Percentiles rank a stretch among this genome's conserved stretches.
Conservation (phyloP, 495 filamentous ascomycete species). For the Penicillium bovifimosum region DNA sequence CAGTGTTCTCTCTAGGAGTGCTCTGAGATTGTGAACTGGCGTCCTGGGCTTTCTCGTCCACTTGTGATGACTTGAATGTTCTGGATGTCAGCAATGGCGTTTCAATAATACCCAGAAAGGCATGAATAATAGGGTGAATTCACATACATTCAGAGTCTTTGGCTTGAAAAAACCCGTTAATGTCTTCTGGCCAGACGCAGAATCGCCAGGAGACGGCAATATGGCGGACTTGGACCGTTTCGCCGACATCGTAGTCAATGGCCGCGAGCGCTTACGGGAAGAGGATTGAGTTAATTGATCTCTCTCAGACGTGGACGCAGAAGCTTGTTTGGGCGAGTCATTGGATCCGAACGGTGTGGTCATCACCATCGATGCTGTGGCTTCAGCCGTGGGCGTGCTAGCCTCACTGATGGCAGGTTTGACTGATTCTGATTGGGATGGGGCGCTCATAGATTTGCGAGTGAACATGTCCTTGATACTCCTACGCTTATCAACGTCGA, state of each 20-base stretch:
- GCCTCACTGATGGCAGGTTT: not conserved
- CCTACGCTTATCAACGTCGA: slow-evolving; percentile 59
- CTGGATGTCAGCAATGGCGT: not conserved
- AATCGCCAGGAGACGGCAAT: slow-evolving; percentile 11
- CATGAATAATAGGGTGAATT: not conserved
- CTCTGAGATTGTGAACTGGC: not conserved
- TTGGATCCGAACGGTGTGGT: not conserved
- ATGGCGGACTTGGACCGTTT: slow-evolving; percentile 47
- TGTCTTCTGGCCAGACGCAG: slow-evolving; percentile 60
- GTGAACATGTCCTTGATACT: slow-evolving; percentile 92
- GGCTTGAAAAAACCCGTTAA: slow-evolving; percentile 81
- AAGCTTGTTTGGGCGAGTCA: not conserved
- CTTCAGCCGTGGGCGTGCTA: not conserved
- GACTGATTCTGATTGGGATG: not conserved
- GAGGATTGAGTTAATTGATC: slow-evolving; percentile 8
- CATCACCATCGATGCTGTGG: not conserved
- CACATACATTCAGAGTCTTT: not conserved
- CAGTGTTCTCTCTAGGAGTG: not conserved
- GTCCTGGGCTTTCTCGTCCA: not conserved
- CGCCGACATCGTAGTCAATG: slow-evolving; percentile 4
- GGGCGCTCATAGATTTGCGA: slow-evolving; percentile 41
- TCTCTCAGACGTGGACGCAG: not conserved
- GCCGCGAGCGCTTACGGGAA: slow-evolving; percentile 30
- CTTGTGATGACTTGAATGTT: not conserved
- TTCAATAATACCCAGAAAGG: too few species aligned